Conservation (phyloP, 345 rosid genomes). For the Bruguiera sexangula region DNA sequence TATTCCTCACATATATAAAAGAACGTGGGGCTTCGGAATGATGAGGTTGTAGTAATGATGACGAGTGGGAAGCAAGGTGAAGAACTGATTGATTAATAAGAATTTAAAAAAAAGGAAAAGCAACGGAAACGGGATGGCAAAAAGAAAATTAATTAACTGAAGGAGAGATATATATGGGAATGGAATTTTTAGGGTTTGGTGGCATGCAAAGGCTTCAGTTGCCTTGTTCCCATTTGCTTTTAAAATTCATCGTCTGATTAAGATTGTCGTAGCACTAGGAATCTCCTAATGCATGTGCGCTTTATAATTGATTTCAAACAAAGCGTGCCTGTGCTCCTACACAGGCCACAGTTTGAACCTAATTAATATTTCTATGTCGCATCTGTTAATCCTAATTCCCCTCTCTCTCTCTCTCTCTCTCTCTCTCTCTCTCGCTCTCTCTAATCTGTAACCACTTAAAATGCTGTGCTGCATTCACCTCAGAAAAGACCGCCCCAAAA, state of each 20-base stretch:
- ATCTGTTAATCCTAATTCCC: not conserved
- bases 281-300: constrained; percentile 22
- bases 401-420: not conserved
- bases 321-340: constrained; percentile 31
- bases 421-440: not conserved
- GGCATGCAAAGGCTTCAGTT: constrained; percentile 28
- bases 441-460: too few relatives aligned
- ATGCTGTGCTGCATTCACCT: not conserved
- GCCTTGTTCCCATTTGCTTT: constrained; percentile 5
- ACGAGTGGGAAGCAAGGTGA: constrained; percentile 18
- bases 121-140: not conserved
- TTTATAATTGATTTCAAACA: constrained; percentile 16
- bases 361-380: not conserved
- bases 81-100: not conserved
- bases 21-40: constrained; percentile 8
- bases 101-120: not conserved
- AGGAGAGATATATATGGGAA: not conserved
- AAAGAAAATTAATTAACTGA: not conserved
- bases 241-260: not conserved
- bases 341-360: not conserved
- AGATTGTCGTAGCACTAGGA: constrained; percentile 7
- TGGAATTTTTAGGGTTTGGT: constrained; percentile 38
- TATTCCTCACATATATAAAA: not conserved
- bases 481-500: not conserved
- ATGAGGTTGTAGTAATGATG: constrained; percentile 19